These are phyloP conservation scores for Amanita jacksonii DNA, from an alignment of 768 basidiomycete genomes.

Conservation along the genomic window DNA sequence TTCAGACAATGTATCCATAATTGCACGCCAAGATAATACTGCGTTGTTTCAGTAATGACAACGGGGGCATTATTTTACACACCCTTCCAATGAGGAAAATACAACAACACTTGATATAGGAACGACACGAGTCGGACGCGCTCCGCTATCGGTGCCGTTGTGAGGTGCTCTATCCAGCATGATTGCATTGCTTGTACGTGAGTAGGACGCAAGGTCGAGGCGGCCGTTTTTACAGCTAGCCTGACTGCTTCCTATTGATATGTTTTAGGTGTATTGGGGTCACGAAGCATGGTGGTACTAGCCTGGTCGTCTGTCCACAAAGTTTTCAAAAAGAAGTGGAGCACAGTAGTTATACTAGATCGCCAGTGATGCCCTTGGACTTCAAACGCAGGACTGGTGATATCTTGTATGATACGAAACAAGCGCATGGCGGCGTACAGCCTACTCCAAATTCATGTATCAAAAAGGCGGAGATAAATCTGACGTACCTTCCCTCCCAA, in stretches of 20 bases:
- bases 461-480: not conserved
- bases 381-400: conserved; percentile 50
- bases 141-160: conserved; percentile 45
- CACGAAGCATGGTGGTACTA: conserved; percentile 11
- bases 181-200: conserved; percentile 56
- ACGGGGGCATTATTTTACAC: not conserved
- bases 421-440: conserved; percentile 42
- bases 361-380: conserved; percentile 65
- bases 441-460: conserved; percentile 21
- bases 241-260: conserved; percentile 74
- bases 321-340: conserved; percentile 48
- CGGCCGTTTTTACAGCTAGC: conserved; percentile 44
- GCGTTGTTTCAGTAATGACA: not conserved
- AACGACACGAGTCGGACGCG: conserved; percentile 51
- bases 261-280: too few species aligned
- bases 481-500: conserved; percentile 45
- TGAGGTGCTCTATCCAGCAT: conserved; percentile 59
- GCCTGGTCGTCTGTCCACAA: conserved; percentile 60
- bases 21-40: conserved; percentile 60
- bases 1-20: conserved; percentile 50
- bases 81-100: conserved; percentile 66
- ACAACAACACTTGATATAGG: conserved; percentile 55
- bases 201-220: conserved; percentile 50
- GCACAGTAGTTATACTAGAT: conserved; percentile 47
- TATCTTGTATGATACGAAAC: conserved; percentile 58